Evolutionary conservation across 495 filamentous ascomycete genomes (phyloP).

Genomic region (Aspergillus wentii): DNA sequence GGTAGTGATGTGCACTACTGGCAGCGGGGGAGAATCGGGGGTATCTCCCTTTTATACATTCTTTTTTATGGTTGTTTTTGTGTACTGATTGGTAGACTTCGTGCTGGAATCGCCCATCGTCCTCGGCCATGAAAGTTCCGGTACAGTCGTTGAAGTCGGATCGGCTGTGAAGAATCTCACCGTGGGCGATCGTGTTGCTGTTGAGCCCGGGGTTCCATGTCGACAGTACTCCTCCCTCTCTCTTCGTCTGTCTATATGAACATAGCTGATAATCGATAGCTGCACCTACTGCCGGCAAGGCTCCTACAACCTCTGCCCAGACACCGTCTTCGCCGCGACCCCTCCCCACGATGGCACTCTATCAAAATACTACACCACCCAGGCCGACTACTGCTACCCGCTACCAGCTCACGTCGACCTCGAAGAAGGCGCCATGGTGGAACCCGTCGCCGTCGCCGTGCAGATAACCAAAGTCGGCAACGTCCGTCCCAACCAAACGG

Average conservation of each 20-base stretch:
- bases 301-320: constrained; percentile 43
- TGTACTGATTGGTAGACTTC: constrained; percentile 38
- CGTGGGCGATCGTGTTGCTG: constrained; percentile 64
- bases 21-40: constrained; percentile 67
- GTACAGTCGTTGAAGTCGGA: constrained; percentile 56
- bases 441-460: constrained; percentile 78
- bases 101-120: constrained; percentile 63
- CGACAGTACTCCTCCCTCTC: constrained; percentile 28
- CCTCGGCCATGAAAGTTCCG: constrained; percentile 66
- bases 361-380: constrained; percentile 68
- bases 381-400: constrained; percentile 77
- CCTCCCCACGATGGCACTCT: constrained; percentile 79
- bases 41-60: constrained; percentile 4
- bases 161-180: constrained; percentile 51
- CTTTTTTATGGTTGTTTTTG: too few species aligned
- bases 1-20: constrained; percentile 67
- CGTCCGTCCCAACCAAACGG: constrained; percentile 64
- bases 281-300: constrained; percentile 39
- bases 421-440: constrained; percentile 80
- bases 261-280: constrained; percentile 5
- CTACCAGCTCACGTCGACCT: constrained; percentile 64
- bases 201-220: constrained; percentile 81
- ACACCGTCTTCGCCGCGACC: constrained; percentile 81
- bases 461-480: constrained; percentile 68
- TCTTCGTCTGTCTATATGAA: neutral